These are phyloP conservation scores for Epichloe sp. DNA, from an alignment of 2,329 filamentous ascomycete genomes.

Conservation along the genomic window DNA sequence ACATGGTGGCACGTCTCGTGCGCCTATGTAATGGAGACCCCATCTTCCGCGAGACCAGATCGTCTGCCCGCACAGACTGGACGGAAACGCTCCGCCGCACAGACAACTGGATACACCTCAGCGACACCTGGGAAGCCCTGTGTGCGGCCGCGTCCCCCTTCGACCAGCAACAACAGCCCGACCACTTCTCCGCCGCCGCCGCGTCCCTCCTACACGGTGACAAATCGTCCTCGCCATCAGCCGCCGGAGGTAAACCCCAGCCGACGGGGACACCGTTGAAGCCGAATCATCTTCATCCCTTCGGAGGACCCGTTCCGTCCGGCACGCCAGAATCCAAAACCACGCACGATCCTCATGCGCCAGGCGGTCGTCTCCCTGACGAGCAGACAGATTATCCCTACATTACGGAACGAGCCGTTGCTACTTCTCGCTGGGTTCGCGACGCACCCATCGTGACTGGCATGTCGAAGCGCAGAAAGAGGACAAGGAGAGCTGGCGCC, in stretches of 20 bases:
- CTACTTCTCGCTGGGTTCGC: constrained; percentile 56
- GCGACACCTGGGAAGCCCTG: constrained; percentile 54
- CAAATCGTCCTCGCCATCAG: constrained; percentile 26
- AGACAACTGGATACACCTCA: constrained; percentile 54
- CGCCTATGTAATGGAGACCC: constrained; percentile 69
- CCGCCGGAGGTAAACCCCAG: constrained; percentile 7
- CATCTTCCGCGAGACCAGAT: constrained; percentile 60
- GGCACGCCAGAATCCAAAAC: background rate
- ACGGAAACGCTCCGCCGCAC: constrained; percentile 56
- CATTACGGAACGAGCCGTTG: constrained; percentile 54
- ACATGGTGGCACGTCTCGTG: constrained; percentile 66
- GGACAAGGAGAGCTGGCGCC: constrained; percentile 8
- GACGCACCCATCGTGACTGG: constrained; percentile 36
- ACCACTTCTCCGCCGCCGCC: background rate
- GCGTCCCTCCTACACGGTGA: background rate
- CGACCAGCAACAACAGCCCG: background rate
- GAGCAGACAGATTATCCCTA: constrained; percentile 53
- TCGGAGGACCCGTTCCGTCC: background rate
- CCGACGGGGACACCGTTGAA: constrained; percentile 8
- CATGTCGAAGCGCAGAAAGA: constrained; percentile 24
- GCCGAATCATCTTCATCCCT: background rate
- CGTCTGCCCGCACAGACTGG: constrained; percentile 67
- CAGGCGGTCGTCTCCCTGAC: constrained; percentile 19
- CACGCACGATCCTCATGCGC: background rate
- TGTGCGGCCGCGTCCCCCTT: constrained; percentile 32